Percentiles rank a stretch among this genome's conserved stretches.
phyloP scores from a whole-genome alignment of 192 early-diverging fungal genomes.

The Phycomyces blakesleeanus region DNA sequence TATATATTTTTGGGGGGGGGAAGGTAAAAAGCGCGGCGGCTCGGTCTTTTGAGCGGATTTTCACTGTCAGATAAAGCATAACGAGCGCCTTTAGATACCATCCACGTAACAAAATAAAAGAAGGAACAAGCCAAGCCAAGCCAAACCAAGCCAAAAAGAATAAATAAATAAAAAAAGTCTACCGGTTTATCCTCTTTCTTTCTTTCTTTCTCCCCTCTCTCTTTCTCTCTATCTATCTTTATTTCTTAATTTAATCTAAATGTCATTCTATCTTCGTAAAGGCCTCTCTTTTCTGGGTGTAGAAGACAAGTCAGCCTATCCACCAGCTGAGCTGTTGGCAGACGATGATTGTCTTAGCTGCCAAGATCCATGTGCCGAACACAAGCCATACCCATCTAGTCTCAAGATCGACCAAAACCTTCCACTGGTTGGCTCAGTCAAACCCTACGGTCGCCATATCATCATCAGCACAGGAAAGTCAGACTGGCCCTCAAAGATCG shows the following conservation, averaged over 20 bases:
- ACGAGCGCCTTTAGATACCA: neutral
- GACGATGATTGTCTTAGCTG: conserved; percentile 40
- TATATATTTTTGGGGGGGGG: too few species aligned
- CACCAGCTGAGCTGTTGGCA: conserved; percentile 11
- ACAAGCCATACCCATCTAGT: conserved; percentile 36
- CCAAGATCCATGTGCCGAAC: conserved; percentile 20
- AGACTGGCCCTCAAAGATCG: conserved; percentile 39
- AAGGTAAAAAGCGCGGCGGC: too few species aligned
- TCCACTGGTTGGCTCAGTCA: conserved; percentile 34
- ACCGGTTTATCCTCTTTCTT: too few species aligned
- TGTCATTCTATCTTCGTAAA: conserved; percentile 9
- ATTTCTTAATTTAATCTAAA: too few species aligned
- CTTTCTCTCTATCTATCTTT: too few species aligned
- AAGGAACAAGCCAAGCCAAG: too few species aligned
- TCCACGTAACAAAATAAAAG: neutral
- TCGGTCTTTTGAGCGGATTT: too few species aligned
- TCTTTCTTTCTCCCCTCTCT: too few species aligned
- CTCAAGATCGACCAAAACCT: conserved; percentile 41
- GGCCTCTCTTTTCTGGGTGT: neutral
- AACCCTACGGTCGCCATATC: conserved; percentile 44
- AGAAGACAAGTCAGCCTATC: neutral
- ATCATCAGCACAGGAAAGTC: conserved; percentile 45
- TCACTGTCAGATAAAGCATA: too few species aligned
- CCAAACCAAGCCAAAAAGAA: too few species aligned
- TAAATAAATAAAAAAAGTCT: neutral